Evolutionary conservation across 352 stramenopile species (phyloP), one percentile per base, ranked within the genome.

Genomic region (Globisporangium iwayamae): DNA sequence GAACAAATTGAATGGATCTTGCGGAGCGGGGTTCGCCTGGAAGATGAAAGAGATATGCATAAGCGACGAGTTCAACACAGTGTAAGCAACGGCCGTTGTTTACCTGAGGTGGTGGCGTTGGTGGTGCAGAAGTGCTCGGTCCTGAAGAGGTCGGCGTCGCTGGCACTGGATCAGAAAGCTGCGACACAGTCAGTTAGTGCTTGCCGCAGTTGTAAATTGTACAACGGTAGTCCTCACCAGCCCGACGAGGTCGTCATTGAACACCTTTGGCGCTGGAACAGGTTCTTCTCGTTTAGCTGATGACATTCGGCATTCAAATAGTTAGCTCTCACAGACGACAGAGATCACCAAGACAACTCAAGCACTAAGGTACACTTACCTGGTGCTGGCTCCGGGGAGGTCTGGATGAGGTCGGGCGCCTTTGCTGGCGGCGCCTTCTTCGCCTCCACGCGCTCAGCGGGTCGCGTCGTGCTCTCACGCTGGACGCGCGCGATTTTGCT

Each of bases 241-340:
- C 2, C 85, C 85, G 51, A 94, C 83, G 39, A 94, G 74, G 62
- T 94, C 85, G 60, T 94, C 78, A 34, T 94, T 91, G 59, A 92
- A 92, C 8, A 74, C 72, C 57, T 94, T 92, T 28, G 81, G 65
- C 0, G 67, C 63, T 18, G 70, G 60, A 18, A 66, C 58, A 0
- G 75, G 47, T 16, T 94, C 79, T 45, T 87, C 74, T 46, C 76
- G 73, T 62, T 90, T 87, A 13, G 68, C 81, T 91, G 34, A 41
- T 22, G 60, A 1, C 30, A 56, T 7, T 25, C 13, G 14, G 1
- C 38, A 30, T 18, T 20, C 51, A 14, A 9, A 60, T 39, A 16
- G 14, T 9, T 9, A 50, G 14, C 14, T 25, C 22, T 13, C 18
- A 48, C 43, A 48, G 14, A 48, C 18, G 9, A 20, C 4, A 25